phyloP scores from a whole-genome alignment of 768 basidiomycete species.

The Kondoa malvinella region DNA sequence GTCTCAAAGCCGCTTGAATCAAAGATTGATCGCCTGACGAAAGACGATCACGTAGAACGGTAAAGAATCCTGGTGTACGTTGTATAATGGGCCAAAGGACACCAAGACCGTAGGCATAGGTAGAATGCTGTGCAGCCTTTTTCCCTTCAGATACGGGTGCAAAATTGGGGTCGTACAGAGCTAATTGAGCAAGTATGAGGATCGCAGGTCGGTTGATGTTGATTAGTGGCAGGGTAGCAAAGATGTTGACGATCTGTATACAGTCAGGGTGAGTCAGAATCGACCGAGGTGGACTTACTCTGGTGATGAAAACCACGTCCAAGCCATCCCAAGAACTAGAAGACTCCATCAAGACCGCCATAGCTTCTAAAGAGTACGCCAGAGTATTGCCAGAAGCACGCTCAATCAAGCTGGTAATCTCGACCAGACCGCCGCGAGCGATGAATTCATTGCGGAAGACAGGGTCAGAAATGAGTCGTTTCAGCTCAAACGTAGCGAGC shows the following conservation, averaged over 20 bases:
- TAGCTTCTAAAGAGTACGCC: constrained; percentile 66
- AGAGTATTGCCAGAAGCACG: constrained; percentile 61
- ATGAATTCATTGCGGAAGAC: constrained; percentile 67
- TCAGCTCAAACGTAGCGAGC: constrained; percentile 56
- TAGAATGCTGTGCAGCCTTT: constrained; percentile 17
- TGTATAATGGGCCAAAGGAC: constrained; percentile 68
- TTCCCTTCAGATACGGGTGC: not conserved
- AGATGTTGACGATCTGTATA: constrained; percentile 45
- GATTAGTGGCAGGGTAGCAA: constrained; percentile 58
- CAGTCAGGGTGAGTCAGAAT: not conserved
- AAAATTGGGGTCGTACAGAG: not conserved
- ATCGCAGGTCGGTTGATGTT: constrained; percentile 86
- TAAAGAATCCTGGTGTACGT: constrained; percentile 50
- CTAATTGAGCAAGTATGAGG: constrained; percentile 65
- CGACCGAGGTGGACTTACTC: constrained; percentile 3
- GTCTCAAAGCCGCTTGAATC: constrained; percentile 50
- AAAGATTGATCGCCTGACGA: constrained; percentile 39
- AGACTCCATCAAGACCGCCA: constrained; percentile 76
- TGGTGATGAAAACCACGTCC: constrained; percentile 45
- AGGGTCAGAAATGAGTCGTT: constrained; percentile 45
- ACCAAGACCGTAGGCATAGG: constrained; percentile 68
- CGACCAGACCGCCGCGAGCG: constrained; percentile 49
- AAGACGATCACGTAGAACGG: constrained; percentile 63
- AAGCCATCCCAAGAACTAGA: constrained; percentile 51
- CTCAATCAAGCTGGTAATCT: constrained; percentile 54